Conservation (phyloP, 352 stramenopile genomes). For the Elongisporangium undulatum region DNA sequence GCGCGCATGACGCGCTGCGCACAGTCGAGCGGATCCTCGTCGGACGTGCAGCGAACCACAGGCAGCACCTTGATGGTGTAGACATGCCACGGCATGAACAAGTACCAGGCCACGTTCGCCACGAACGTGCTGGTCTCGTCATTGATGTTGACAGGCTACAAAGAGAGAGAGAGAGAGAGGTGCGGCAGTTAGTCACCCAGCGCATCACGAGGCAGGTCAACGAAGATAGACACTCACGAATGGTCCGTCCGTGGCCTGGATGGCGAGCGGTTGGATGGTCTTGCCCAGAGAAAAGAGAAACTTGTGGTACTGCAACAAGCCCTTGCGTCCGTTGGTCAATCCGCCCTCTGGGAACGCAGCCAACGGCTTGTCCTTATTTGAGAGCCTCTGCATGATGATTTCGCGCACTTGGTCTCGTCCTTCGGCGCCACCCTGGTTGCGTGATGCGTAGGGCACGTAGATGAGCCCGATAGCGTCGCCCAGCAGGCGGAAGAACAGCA, state of each 20-base stretch:
- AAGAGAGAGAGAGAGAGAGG: not conserved
- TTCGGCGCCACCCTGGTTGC: conserved; percentile 39
- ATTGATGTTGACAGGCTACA: conserved; percentile 73
- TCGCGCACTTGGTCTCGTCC: conserved; percentile 50
- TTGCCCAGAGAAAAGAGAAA: conserved; percentile 73
- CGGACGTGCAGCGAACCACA: conserved; percentile 19
- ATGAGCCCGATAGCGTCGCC: conserved; percentile 58
- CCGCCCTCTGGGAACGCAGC: conserved; percentile 62
- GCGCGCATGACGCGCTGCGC: conserved; percentile 62
- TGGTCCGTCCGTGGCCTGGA: conserved; percentile 52
- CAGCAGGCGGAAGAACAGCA: conserved; percentile 63
- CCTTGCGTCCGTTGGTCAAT: conserved; percentile 58
- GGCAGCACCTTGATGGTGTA: conserved; percentile 59
- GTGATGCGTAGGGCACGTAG: conserved; percentile 66
- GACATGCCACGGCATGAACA: conserved; percentile 67
- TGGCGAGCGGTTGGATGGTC: conserved; percentile 54
- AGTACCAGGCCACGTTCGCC: conserved; percentile 71
- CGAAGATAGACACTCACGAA: conserved; percentile 33
- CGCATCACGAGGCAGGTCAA: not conserved
- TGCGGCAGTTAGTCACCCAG: not conserved
- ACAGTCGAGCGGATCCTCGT: conserved; percentile 44
- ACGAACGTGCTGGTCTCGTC: conserved; percentile 73
- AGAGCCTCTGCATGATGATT: conserved; percentile 59
- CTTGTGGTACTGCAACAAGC: conserved; percentile 73
- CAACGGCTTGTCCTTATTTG: conserved; percentile 41